These are phyloP conservation scores for Sarocladium oryzae DNA, from an alignment of 2,329 filamentous ascomycete genomes.

Conservation along the genomic window DNA sequence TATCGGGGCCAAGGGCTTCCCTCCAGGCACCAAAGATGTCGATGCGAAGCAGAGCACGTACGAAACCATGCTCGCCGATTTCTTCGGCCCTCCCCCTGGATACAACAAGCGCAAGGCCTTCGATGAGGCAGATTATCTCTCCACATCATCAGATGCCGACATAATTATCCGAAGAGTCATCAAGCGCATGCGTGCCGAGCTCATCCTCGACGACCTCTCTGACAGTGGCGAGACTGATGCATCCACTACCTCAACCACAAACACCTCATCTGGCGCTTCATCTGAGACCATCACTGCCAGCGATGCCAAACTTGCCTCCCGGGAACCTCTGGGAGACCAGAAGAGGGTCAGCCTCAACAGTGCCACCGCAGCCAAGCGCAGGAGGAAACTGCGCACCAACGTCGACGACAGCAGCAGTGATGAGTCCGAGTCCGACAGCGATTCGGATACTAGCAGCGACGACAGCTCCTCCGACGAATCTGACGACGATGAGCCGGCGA, in stretches of 20 bases:
- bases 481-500: slow-evolving; percentile 22
- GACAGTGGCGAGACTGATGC: slow-evolving; percentile 37
- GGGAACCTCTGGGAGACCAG: slow-evolving; percentile 17
- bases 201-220: slow-evolving; percentile 48
- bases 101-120: slow-evolving; percentile 43
- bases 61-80: slow-evolving; percentile 46
- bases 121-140: slow-evolving; percentile 45
- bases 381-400: slow-evolving; percentile 45
- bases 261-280: slow-evolving; percentile 18
- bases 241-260: slow-evolving; percentile 22
- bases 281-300: slow-evolving; percentile 22
- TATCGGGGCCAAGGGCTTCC: slow-evolving; percentile 40
- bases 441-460: slow-evolving; percentile 27
- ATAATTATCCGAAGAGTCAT: slow-evolving; percentile 49
- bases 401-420: slow-evolving; percentile 36
- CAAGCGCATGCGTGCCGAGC: slow-evolving; percentile 58
- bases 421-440: slow-evolving; percentile 28
- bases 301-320: slow-evolving; percentile 19
- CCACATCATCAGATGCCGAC: slow-evolving; percentile 40
- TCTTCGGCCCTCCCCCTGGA: slow-evolving; percentile 30
- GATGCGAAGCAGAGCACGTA: slow-evolving; percentile 47
- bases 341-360: slow-evolving; percentile 22
- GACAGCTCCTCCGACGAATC: slow-evolving; percentile 31
- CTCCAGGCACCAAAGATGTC: slow-evolving; percentile 40
- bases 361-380: slow-evolving; percentile 33